A percentile compares a stretch with the other conserved stretches of the same genome.
phyloP scores from a whole-genome alignment of 202 grass and related monocot genomes.

The Schoenoplectus triqueter region DNA sequence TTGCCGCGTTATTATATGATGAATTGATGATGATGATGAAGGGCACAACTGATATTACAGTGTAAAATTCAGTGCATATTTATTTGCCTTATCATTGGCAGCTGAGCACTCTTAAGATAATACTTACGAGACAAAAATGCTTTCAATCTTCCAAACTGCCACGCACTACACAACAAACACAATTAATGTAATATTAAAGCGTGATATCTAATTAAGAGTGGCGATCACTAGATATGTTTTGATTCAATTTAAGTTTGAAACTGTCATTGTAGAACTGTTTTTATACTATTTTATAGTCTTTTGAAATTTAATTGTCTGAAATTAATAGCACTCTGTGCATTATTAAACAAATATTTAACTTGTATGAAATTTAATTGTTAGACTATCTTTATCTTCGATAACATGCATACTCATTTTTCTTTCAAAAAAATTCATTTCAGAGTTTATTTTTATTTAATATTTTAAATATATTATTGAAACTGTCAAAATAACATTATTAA shows the following conservation, averaged over 20 bases:
- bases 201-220: neutral
- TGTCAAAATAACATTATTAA: too few relatives aligned
- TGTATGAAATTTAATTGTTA: too few relatives aligned
- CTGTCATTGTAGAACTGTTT: neutral
- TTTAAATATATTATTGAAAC: too few relatives aligned
- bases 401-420: neutral
- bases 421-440: too few relatives aligned
- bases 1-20: neutral
- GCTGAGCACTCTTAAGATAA: neutral
- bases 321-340: neutral
- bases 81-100: slow-evolving; percentile 18
- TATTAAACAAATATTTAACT: neutral
- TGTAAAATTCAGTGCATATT: neutral
- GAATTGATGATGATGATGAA: neutral
- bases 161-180: neutral
- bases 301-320: neutral
- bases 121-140: neutral
- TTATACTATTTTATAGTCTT: neutral
- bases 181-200: neutral
- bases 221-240: neutral
- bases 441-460: too few relatives aligned
- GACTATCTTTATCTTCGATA: neutral
- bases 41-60: slow-evolving; percentile 11
- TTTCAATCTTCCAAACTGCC: neutral
- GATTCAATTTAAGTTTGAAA: neutral